Evolutionary conservation across 306 rosid species (phyloP), one percentile per base, ranked within the genome.

Genomic region (Psophocarpus tetragonolobus): DNA sequence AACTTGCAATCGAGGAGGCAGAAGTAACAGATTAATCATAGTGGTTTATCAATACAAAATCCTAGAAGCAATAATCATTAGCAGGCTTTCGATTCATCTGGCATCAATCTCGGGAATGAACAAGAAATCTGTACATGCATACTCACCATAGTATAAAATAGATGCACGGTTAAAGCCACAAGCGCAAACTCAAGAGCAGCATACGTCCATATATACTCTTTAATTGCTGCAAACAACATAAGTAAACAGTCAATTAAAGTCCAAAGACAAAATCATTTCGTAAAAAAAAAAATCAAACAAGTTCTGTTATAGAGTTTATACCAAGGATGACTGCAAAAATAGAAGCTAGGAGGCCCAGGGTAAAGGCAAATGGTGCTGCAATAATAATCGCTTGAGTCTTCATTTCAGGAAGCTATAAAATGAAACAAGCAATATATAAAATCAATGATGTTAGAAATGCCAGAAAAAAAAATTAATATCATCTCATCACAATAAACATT

Each of bases 141-240:
- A 84, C 97, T 92, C 47, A 92, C 98, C 88, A 86, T 23, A 9
- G 85, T 80, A 80, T 89, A 95, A 63, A 95, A 87, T 29, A 95
- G 77, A 83, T 95, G 97, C 47, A 95, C 90, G 38, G 48, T 79
- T 61, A 95, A 18, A 67, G 98, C 97, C 73, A 92, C 92, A 56
- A 95, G 93, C 58, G 96, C 98, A 82, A 95, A 92, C 87, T 95
- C 97, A 2, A 95, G 97, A 75, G 97, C 98, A 53, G 97, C 97
- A 68, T 91, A 95, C 27, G 97, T 95, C 98, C 98, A 95, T 83
- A 92, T 87, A 56, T 92, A 91, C 85, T 95, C 98, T 86, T 82
- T 95, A 36, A 95, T 95, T 48, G 97, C 98, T 95, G 95, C 85
- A 84, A 66, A 50, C 47, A 60, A 24, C 63, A 83, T 10, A 77